Conservation (phyloP, 2,329 filamentous ascomycete species). For the Allantophomopsis lycopodina region DNA sequence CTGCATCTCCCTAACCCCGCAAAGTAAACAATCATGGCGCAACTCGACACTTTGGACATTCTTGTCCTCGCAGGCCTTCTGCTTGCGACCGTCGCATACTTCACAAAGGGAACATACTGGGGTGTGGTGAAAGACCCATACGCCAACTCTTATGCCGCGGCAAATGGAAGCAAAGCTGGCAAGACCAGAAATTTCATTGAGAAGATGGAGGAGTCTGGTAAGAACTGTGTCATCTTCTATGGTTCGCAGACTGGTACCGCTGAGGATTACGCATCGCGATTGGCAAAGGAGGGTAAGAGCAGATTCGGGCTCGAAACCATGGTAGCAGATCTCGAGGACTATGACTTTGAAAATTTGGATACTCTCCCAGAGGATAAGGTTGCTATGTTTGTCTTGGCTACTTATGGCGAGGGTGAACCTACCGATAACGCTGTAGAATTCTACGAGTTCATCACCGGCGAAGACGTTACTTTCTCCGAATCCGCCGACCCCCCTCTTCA, state of each 20-base stretch:
- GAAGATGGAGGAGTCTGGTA: slow-evolving; percentile 89
- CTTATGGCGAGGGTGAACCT: slow-evolving; percentile 95
- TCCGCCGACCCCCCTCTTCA: slow-evolving; percentile 58
- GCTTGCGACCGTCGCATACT: slow-evolving; percentile 82
- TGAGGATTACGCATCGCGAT: slow-evolving; percentile 90
- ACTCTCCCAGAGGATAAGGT: slow-evolving; percentile 79
- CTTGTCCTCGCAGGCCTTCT: slow-evolving; percentile 79
- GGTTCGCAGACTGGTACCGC: slow-evolving; percentile 97
- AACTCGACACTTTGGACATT: slow-evolving; percentile 92
- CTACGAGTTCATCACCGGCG: slow-evolving; percentile 84
- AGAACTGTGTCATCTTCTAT: slow-evolving; percentile 98
- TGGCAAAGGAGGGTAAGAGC: slow-evolving; percentile 95
- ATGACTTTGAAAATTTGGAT: slow-evolving; percentile 92
- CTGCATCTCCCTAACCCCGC: no score
- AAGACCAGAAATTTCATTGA: slow-evolving; percentile 88
- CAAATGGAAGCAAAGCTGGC: slow-evolving; percentile 58
- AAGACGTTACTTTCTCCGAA: slow-evolving; percentile 71
- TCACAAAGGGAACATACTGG: slow-evolving; percentile 96
- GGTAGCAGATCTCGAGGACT: slow-evolving; percentile 96
- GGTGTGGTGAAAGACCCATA: slow-evolving; percentile 81
- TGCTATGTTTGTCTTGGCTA: slow-evolving; percentile 89
- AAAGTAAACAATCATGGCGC: slow-evolving; percentile 50
- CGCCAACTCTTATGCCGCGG: slow-evolving; percentile 57
- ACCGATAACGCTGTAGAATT: slow-evolving; percentile 99
- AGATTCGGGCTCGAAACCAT: slow-evolving; percentile 95